Evolutionary conservation across 768 basidiomycete species (phyloP), one percentile per base, ranked within the genome.

Genomic region (Auricularia auricula-judae): DNA sequence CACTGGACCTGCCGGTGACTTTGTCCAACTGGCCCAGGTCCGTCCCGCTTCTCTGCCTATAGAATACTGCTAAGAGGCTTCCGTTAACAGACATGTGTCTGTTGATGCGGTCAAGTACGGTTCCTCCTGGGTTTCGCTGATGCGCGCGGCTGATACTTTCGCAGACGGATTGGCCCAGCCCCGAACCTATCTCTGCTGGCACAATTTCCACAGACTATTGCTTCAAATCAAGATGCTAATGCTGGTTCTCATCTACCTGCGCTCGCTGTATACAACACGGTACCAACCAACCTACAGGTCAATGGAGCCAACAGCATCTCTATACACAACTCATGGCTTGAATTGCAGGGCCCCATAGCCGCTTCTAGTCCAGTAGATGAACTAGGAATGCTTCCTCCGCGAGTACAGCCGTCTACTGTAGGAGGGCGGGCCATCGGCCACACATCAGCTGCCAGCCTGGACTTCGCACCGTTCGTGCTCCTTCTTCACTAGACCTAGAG

Each of bases 11-110:
- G 34, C 91, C 91, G 18, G 81, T 93, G 18, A 85, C 90, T 56
- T 79, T 93, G 42, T 91, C 91, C 3, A 92, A 92, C 69, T 93
- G 91, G 91, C 88, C 88, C 68, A 83, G 87, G 90, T 88, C 66
- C 56, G 85, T 76, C 39, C 33, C 60, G 12, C 47, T 5, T 51
- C 16, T 18, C 10, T 51, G 5, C 21, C 18, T 4, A 18, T 21
- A 12, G 18, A 51, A 16, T 3, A 51, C 29, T 21, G 5, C 3
- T 18, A 18, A 18, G 11, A 18, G 11, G 5, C 47, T 18, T 18
- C 11, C 14, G 5, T 51, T 16, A 4, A 18, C 47, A 91, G 91
- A 70, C 77, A 77, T 54, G 86, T 89, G 7, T 91, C 89, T 1
- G 76, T 81, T 18, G 89, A 91, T 73, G 88, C 89, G 36, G 79